Evolutionary conservation across 352 stramenopile species (phyloP).

Genomic region (Globisporangium emineosum): DNA sequence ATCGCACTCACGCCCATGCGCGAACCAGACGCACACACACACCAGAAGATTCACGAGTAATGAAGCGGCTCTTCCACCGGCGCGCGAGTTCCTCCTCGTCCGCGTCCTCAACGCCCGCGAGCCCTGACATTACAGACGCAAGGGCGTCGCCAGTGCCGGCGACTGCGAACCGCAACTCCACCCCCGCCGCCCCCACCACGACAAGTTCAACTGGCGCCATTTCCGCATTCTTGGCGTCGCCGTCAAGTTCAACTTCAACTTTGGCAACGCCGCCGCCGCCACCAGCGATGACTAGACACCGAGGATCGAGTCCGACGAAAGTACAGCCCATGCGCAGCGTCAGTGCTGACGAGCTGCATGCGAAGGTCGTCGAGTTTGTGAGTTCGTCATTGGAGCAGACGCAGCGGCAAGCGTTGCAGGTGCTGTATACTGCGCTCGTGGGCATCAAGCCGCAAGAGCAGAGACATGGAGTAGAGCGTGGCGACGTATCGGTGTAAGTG

Average conservation of each 20-base stretch:
- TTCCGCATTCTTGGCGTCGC: constrained; percentile 2
- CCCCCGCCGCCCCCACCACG: neutral
- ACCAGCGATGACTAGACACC: neutral
- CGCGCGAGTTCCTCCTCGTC: constrained; percentile 18
- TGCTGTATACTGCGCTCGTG: constrained; percentile 21
- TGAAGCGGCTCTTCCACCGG: constrained; percentile 65
- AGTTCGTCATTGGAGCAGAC: constrained; percentile 18
- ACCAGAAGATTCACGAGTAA: neutral
- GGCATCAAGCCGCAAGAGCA: neutral
- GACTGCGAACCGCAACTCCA: neutral
- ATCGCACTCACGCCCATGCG: too few species aligned
- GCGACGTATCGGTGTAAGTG: constrained; percentile 3
- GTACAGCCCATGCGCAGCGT: constrained; percentile 2
- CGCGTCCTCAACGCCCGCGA: constrained; percentile 12
- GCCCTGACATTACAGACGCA: neutral
- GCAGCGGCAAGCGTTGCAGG: constrained; percentile 22
- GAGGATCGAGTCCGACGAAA: constrained; percentile 10
- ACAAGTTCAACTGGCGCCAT: constrained; percentile 10
- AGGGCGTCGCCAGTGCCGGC: neutral
- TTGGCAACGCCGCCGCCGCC: neutral
- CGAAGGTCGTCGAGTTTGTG: constrained; percentile 28
- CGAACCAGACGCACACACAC: neutral
- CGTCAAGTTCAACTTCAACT: neutral
- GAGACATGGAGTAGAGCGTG: neutral
- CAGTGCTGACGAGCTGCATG: constrained; percentile 20